Percentiles rank a stretch among this genome's conserved stretches.
Conservation (phyloP, 495 filamentous ascomycete species). For the Penicillium goetzii region DNA sequence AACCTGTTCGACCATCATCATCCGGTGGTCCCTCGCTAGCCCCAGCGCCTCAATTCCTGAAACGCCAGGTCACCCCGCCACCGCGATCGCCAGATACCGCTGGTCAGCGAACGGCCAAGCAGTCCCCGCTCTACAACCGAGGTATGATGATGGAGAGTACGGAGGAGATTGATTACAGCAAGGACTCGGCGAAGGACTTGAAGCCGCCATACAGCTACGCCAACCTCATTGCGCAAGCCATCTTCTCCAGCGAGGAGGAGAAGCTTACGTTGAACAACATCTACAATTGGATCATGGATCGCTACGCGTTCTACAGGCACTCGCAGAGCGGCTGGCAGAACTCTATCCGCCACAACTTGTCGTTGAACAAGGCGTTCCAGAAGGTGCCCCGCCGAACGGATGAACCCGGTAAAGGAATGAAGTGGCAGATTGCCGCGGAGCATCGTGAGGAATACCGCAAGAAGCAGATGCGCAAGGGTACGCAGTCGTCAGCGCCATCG, state of each 20-base stretch:
- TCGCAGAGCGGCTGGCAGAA: conserved; percentile 94
- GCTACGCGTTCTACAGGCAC: conserved; percentile 88
- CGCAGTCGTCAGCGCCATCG: conserved; percentile 51
- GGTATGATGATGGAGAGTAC: conserved; percentile 75
- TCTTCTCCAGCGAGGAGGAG: conserved; percentile 79
- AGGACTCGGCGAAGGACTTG: conserved; percentile 79
- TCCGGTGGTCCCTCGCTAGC: conserved; percentile 61
- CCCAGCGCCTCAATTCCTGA: conserved; percentile 70
- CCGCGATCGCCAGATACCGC: conserved; percentile 52
- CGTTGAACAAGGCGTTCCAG: conserved; percentile 87
- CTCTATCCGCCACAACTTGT: conserved; percentile 94
- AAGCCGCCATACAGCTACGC: conserved; percentile 97
- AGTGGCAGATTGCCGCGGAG: conserved; percentile 88
- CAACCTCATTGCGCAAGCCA: conserved; percentile 95
- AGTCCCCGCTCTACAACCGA: conserved; percentile 62
- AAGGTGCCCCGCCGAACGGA: conserved; percentile 90
- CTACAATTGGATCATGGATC: conserved; percentile 85
- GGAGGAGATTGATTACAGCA: conserved; percentile 82
- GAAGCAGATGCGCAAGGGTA: conserved; percentile 55
- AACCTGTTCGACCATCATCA: conserved; percentile 31
- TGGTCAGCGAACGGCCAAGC: conserved; percentile 56
- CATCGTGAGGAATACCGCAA: conserved; percentile 75
- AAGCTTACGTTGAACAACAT: conserved; percentile 87
- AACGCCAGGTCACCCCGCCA: conserved; percentile 69
- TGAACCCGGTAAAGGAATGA: conserved; percentile 98